Percentiles rank a stretch among this genome's conserved stretches.
phyloP scores from a whole-genome alignment of 768 basidiomycete genomes.

The Collybiopsis confluens region DNA sequence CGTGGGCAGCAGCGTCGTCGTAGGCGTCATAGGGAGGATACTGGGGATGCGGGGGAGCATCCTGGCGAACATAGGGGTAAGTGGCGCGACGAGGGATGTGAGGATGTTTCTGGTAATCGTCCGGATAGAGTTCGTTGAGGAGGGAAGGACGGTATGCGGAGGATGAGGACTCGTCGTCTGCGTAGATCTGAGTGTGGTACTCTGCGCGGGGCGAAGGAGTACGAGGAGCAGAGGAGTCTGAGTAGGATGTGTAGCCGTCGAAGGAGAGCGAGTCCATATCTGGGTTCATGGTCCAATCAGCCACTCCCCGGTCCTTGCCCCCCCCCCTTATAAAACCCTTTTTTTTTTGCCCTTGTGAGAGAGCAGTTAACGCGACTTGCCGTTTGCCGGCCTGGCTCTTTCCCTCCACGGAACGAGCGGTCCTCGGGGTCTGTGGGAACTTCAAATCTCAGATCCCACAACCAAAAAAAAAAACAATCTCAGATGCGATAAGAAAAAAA shows the following conservation, averaged over 20 bases:
- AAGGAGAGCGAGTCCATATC: constrained; percentile 45
- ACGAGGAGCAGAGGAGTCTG: constrained; percentile 64
- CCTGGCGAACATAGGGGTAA: constrained; percentile 74
- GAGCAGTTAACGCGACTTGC: neutral
- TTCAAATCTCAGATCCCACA: constrained; percentile 1
- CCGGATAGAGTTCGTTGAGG: constrained; percentile 72
- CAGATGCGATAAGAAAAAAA: constrained; percentile 3
- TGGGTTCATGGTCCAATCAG: neutral
- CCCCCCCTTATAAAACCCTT: constrained; percentile 4
- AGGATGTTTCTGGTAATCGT: constrained; percentile 42
- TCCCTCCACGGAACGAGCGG: constrained; percentile 1
- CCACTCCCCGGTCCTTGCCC: too few species aligned
- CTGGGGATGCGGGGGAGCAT: constrained; percentile 46
- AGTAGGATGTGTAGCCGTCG: constrained; percentile 62
- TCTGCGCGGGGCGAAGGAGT: constrained; percentile 62
- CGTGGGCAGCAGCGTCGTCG: constrained; percentile 40
- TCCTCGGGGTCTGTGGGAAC: constrained; percentile 3
- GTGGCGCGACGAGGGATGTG: constrained; percentile 60
- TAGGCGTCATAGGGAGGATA: constrained; percentile 34
- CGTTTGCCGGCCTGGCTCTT: neutral
- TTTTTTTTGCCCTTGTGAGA: neutral
- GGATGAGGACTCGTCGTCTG: constrained; percentile 36
- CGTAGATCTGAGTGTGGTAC: constrained; percentile 33
- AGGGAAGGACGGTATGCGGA: constrained; percentile 47
- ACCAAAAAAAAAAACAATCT: neutral